Evolutionary conservation across 495 filamentous ascomycete genomes (phyloP), one percentile per base, ranked within the genome.

Genomic region (Cercophora scortea): DNA sequence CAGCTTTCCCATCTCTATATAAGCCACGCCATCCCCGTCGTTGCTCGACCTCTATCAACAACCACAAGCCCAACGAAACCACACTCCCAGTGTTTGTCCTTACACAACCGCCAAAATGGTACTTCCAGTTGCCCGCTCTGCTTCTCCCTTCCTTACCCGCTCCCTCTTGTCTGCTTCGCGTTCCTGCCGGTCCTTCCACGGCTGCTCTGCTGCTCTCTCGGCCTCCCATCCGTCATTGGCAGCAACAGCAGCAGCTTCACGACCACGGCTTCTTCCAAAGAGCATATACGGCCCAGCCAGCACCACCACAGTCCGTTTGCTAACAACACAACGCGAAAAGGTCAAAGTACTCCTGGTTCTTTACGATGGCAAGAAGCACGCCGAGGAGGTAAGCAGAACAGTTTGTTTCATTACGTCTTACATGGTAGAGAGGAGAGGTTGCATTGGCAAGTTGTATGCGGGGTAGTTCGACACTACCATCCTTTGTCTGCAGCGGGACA

Each of bases 291-390:
- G 1, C 15, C 34, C 45, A 25, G 32, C 17, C 36, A 19, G 12
- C 18, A 6, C 48, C 7, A 42, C 8, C 4, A 42, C 49, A 43
- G 39, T 56, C 49, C 72, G 70, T 50, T 50, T 71, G 67, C 73
- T 76, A 62, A 76, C 73, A 46, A 70, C 65, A 42, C 47, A 55
- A 59, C 73, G 68, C 66, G 69, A 75, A 77, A 69, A 78, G 75
- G 75, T 78, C 68, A 81, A 81, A 64, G 77, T 81, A 56, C 71
- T 81, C 49, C 56, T 70, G 52, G 74, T 79, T 49, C 66, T 81
- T 50, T 81, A 81, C 66, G 78, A 81, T 56, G 78, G 78, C 47
- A 68, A 72, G 57, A 60, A 70, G 60, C 74, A 77, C 61, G 75
- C 72, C 56, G 51, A 76, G 55, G 57, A 81, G 61, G 77, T 80